Evolutionary conservation across 106 monocot genomes (phyloP).

Genomic region (Vanilla planifolia): DNA sequence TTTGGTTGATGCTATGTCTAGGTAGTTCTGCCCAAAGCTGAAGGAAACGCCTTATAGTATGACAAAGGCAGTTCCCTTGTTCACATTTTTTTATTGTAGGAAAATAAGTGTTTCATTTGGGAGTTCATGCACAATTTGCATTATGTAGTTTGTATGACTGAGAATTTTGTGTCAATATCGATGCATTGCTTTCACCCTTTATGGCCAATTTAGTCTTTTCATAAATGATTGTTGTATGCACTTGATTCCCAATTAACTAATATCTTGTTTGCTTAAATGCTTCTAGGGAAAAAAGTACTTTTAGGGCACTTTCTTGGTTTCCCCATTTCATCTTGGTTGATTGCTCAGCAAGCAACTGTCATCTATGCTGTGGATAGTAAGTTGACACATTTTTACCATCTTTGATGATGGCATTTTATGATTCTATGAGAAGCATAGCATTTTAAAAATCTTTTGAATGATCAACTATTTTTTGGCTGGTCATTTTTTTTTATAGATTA

Average conservation of each 20-base stretch:
- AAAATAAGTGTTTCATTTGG: no score
- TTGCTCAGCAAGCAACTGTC: conserved; percentile 9
- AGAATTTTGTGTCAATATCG: neutral
- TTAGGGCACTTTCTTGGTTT: conserved; percentile 35
- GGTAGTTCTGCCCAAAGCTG: no score
- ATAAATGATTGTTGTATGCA: neutral
- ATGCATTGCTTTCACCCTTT: neutral
- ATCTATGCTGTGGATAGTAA: conserved; percentile 54
- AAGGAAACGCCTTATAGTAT: no score
- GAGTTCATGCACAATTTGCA: neutral
- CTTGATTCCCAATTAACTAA: neutral
- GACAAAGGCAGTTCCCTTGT: no score
- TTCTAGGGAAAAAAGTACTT: conserved; percentile 41
- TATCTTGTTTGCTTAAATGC: neutral
- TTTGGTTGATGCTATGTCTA: no score
- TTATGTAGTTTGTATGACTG: neutral
- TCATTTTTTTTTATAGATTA: conserved; percentile 14
- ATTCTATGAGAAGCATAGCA: neutral
- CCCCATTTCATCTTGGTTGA: conserved; percentile 19
- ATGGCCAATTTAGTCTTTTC: neutral
- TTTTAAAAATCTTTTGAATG: neutral
- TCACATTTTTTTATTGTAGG: no score
- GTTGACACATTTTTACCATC: neutral
- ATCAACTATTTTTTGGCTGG: neutral
- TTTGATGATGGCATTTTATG: conserved; percentile 2